Evolutionary conservation across 352 stramenopile species (phyloP).

Genomic region (Aphanomyces stellatus): DNA sequence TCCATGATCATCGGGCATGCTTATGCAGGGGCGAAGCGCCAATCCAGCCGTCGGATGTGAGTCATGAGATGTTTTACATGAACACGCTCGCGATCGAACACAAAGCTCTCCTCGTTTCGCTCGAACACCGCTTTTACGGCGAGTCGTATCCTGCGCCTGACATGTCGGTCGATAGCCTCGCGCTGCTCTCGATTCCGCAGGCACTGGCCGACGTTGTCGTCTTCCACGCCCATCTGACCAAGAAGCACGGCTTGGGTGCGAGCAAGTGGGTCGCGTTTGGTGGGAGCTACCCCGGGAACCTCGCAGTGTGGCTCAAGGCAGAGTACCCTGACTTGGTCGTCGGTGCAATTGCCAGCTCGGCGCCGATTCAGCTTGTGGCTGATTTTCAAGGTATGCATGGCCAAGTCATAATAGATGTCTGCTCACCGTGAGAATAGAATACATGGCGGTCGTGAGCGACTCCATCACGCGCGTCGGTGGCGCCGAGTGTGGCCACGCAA

Average conservation of each 20-base stretch:
- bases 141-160: slow-evolving; percentile 34
- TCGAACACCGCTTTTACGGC: slow-evolving; percentile 84
- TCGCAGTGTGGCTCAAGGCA: slow-evolving; percentile 91
- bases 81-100: slow-evolving; percentile 21
- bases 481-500: neutral
- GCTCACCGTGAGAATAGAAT: neutral
- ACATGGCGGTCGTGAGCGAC: neutral
- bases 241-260: slow-evolving; percentile 19
- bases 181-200: slow-evolving; percentile 49
- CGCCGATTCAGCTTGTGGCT: slow-evolving; percentile 41
- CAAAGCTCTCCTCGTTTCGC: slow-evolving; percentile 31
- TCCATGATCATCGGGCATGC: neutral
- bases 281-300: slow-evolving; percentile 93
- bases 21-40: neutral
- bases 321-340: slow-evolving; percentile 80
- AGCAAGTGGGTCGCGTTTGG: slow-evolving; percentile 86
- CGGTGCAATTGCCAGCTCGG: slow-evolving; percentile 40
- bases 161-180: slow-evolving; percentile 27
- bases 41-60: neutral
- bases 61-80: slow-evolving; percentile 9
- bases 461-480: neutral
- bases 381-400: slow-evolving; percentile 16
- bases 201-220: slow-evolving; percentile 55
- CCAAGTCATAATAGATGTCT: neutral
- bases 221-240: slow-evolving; percentile 30